These are phyloP conservation scores for Hymenoscyphus fraxineus DNA, from an alignment of 2,329 filamentous ascomycete genomes.

Conservation along the genomic window DNA sequence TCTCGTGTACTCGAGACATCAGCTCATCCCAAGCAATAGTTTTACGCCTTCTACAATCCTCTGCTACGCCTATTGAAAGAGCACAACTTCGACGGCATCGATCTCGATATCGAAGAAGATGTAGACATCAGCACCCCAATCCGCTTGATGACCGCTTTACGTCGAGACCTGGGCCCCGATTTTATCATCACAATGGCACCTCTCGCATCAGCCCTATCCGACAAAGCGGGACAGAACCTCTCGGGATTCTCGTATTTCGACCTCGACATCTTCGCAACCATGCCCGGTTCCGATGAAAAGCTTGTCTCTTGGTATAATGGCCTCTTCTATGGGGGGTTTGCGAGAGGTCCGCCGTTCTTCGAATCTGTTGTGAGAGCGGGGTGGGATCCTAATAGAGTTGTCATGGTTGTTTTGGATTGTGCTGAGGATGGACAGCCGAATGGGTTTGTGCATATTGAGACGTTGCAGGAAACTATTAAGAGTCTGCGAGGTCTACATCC, in stretches of 20 bases:
- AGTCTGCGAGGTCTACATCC: slow-evolving; percentile 46
- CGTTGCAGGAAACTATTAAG: slow-evolving; percentile 52
- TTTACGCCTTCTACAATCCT: slow-evolving; percentile 15
- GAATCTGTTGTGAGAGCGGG: slow-evolving; percentile 53
- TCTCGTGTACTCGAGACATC: not conserved
- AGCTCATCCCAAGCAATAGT: slow-evolving; percentile 37
- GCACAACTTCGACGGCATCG: slow-evolving; percentile 62
- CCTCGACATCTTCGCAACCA: slow-evolving; percentile 52
- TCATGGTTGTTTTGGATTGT: slow-evolving; percentile 70
- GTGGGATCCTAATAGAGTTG: slow-evolving; percentile 68
- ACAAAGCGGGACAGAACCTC: slow-evolving; percentile 56
- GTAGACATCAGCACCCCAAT: slow-evolving; percentile 63
- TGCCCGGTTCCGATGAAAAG: slow-evolving; percentile 23
- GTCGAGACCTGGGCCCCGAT: slow-evolving; percentile 59
- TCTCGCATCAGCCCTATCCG: slow-evolving; percentile 68
- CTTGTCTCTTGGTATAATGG: slow-evolving; percentile 78
- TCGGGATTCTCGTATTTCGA: slow-evolving; percentile 76
- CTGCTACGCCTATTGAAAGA: slow-evolving; percentile 20
- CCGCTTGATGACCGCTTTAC: slow-evolving; percentile 61
- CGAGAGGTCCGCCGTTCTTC: slow-evolving; percentile 41
- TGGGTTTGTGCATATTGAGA: slow-evolving; percentile 56
- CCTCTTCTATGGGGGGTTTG: slow-evolving; percentile 82
- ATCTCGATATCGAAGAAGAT: slow-evolving; percentile 75
- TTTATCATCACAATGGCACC: slow-evolving; percentile 79
- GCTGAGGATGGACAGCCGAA: slow-evolving; percentile 64